Evolutionary conservation across 2,329 filamentous ascomycete species (phyloP).

Genomic region (Ustilaginoidea virens): DNA sequence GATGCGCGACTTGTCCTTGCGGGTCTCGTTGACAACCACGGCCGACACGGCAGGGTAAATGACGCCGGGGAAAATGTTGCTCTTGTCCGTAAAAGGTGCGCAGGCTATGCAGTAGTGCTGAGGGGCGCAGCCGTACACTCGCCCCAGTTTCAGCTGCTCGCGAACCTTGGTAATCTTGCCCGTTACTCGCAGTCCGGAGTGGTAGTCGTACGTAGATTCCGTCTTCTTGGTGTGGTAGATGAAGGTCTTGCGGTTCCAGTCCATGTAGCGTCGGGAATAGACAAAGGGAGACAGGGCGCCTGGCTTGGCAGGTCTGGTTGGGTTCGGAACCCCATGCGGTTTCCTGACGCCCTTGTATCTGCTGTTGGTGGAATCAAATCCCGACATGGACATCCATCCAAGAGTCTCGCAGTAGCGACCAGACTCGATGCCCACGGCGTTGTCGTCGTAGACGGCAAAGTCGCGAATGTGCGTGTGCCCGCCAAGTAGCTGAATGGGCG

Average conservation of each 20-base stretch:
- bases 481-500: slow-evolving; percentile 49
- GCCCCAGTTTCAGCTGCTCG: slow-evolving; percentile 36
- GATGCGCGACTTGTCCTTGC: slow-evolving; percentile 34
- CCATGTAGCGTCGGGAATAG: slow-evolving; percentile 47
- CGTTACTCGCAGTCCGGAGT: slow-evolving; percentile 29
- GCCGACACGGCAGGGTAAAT: slow-evolving; percentile 33
- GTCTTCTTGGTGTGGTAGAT: slow-evolving; percentile 43
- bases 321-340: slow-evolving; percentile 21
- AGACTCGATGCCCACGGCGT: slow-evolving; percentile 44
- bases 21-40: slow-evolving; percentile 34
- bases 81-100: slow-evolving; percentile 32
- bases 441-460: slow-evolving; percentile 46
- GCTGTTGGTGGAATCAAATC: slow-evolving; percentile 33
- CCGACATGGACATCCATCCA: slow-evolving; percentile 49
- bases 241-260: slow-evolving; percentile 54
- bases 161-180: slow-evolving; percentile 33
- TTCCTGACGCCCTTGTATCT: slow-evolving; percentile 20
- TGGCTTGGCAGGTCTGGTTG: slow-evolving; percentile 22
- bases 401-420: slow-evolving; percentile 54
- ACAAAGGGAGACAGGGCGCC: slow-evolving; percentile 22
- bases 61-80: slow-evolving; percentile 37
- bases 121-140: slow-evolving; percentile 44
- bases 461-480: slow-evolving; percentile 51
- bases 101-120: slow-evolving; percentile 42
- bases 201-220: slow-evolving; percentile 32